These are phyloP conservation scores for Pythium scleroteichum DNA, from an alignment of 352 stramenopile genomes.

Conservation along the genomic window DNA sequence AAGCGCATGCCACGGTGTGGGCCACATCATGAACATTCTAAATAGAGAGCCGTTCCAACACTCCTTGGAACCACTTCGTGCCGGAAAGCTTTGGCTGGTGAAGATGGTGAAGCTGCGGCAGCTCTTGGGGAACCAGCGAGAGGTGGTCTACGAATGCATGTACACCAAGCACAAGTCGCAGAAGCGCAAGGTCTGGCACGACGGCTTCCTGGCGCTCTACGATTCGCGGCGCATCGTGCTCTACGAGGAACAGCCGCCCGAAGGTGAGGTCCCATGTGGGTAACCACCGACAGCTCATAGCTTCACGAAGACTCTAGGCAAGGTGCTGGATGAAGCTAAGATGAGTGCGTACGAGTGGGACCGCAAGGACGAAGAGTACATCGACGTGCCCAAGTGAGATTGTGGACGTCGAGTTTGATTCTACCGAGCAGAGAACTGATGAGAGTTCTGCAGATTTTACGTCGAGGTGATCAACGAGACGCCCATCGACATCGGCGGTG, in stretches of 20 bases:
- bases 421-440: too few species aligned
- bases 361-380: conserved; percentile 59
- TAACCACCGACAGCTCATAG: too few species aligned
- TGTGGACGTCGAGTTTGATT: neutral
- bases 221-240: conserved; percentile 60
- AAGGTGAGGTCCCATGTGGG: conserved; percentile 25
- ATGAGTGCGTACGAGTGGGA: conserved; percentile 56
- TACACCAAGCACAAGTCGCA: conserved; percentile 90
- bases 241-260: conserved; percentile 48
- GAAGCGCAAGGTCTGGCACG: conserved; percentile 82
- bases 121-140: conserved; percentile 46
- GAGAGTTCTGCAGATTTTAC: conserved; percentile 60
- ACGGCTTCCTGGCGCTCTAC: conserved; percentile 66
- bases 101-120: conserved; percentile 57
- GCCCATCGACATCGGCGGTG: conserved; percentile 31
- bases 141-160: conserved; percentile 75
- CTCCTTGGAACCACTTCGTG: too few species aligned
- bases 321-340: conserved; percentile 59
- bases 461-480: conserved; percentile 72
- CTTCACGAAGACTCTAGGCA: too few species aligned
- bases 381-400: conserved; percentile 57
- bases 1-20: conserved; percentile 8
- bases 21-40: neutral
- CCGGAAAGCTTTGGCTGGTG: too few species aligned
- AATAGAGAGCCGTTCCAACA: neutral